phyloP scores from a whole-genome alignment of 2,329 filamentous ascomycete species.

The Xylariaceae sp. region DNA sequence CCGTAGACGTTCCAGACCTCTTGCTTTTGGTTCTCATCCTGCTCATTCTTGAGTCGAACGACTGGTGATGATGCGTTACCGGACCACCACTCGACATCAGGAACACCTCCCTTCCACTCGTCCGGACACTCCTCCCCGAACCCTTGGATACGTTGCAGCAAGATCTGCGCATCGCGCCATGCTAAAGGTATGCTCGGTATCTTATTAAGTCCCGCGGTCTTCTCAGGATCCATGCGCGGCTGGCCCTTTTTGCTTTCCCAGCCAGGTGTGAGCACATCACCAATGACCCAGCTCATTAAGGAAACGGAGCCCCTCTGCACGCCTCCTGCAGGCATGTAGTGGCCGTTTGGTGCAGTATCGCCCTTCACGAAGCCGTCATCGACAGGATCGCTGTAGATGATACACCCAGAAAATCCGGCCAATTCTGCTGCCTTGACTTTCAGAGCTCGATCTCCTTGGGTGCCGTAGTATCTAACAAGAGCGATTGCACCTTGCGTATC shows the following conservation, averaged over 20 bases:
- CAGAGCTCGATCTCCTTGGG: slow-evolving; percentile 65
- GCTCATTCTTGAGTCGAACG: slow-evolving; percentile 78
- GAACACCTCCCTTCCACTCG: slow-evolving; percentile 74
- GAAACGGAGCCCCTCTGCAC: slow-evolving; percentile 81
- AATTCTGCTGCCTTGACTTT: slow-evolving; percentile 89
- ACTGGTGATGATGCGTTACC: slow-evolving; percentile 70
- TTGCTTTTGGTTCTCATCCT: slow-evolving; percentile 78
- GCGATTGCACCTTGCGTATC: slow-evolving; percentile 76
- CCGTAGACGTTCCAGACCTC: slow-evolving; percentile 91
- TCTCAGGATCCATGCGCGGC: slow-evolving; percentile 62
- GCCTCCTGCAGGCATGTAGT: slow-evolving; percentile 74
- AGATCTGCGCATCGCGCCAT: slow-evolving; percentile 79
- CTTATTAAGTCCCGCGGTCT: slow-evolving; percentile 68
- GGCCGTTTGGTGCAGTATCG: slow-evolving; percentile 68
- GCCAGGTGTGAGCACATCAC: slow-evolving; percentile 89
- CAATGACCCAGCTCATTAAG: slow-evolving; percentile 75
- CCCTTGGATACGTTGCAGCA: slow-evolving; percentile 73
- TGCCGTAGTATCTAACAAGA: slow-evolving; percentile 75
- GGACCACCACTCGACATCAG: slow-evolving; percentile 80
- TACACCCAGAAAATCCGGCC: slow-evolving; percentile 79
- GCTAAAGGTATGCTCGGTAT: slow-evolving; percentile 89
- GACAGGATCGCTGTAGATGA: slow-evolving; percentile 87
- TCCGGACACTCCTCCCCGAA: slow-evolving; percentile 65
- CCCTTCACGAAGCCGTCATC: slow-evolving; percentile 79
- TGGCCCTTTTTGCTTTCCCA: slow-evolving; percentile 67